Percentiles rank a stretch among this genome's conserved stretches.
phyloP scores from a whole-genome alignment of 2,329 filamentous ascomycete genomes.

The Sporothrix phasma region DNA sequence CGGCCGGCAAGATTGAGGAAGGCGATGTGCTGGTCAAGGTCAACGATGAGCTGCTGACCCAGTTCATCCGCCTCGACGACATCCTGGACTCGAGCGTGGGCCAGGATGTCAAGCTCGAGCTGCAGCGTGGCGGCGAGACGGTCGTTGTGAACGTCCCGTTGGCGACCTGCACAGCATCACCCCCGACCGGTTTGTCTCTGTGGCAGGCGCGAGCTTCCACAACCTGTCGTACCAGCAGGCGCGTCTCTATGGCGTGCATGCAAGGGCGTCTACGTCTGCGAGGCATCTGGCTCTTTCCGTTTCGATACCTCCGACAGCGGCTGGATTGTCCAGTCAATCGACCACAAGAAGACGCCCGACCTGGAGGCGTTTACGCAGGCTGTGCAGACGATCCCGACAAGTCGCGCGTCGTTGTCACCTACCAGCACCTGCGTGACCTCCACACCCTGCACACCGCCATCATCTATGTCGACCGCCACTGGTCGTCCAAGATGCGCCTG shows the following conservation, averaged over 20 bases:
- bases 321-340: slow-evolving; percentile 86
- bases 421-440: slow-evolving; percentile 88
- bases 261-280: slow-evolving; percentile 88
- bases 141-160: slow-evolving; percentile 75
- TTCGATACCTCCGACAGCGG: slow-evolving; percentile 85
- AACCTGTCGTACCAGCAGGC: slow-evolving; percentile 95
- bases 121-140: slow-evolving; percentile 83
- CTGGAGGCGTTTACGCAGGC: slow-evolving; percentile 84
- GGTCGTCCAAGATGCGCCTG: slow-evolving; percentile 89
- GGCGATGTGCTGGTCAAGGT: slow-evolving; percentile 90
- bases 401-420: slow-evolving; percentile 82
- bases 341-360: slow-evolving; percentile 84
- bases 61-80: slow-evolving; percentile 84
- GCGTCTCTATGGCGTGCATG: slow-evolving; percentile 90
- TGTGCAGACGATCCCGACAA: slow-evolving; percentile 72
- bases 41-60: slow-evolving; percentile 84
- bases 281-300: slow-evolving; percentile 88
- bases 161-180: slow-evolving; percentile 91
- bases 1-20: slow-evolving; percentile 77
- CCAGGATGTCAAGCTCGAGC: slow-evolving; percentile 63
- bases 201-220: slow-evolving; percentile 91
- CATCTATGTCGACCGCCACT: slow-evolving; percentile 87
- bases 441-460: slow-evolving; percentile 92
- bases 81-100: slow-evolving; percentile 84
- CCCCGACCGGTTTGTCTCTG: slow-evolving; percentile 88